Evolutionary conservation across 768 basidiomycete species (phyloP).

Genomic region (Russula brevipes): DNA sequence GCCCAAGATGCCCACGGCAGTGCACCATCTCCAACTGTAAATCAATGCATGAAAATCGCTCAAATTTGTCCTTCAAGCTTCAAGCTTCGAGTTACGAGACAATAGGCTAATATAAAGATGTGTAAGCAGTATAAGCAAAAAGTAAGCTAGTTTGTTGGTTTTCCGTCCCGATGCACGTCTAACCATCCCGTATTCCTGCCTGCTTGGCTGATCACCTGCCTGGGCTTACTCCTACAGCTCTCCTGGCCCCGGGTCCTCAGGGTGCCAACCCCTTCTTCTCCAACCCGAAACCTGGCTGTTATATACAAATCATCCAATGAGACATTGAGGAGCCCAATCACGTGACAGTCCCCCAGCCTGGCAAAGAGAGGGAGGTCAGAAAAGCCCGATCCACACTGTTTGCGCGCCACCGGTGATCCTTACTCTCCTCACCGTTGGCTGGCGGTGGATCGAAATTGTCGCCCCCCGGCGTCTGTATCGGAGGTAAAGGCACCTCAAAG

Average conservation of each 20-base stretch:
- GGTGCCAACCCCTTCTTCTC: background rate
- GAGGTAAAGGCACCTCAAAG: constrained; percentile 7
- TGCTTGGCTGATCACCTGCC: background rate
- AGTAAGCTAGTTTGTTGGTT: constrained; percentile 10
- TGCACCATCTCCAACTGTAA: too few species aligned
- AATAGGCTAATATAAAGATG: constrained; percentile 17
- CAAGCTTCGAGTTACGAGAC: background rate
- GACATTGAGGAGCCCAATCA: background rate
- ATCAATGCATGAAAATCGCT: too few species aligned
- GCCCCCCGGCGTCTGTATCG: background rate
- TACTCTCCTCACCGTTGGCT: constrained; percentile 3
- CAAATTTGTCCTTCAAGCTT: too few species aligned
- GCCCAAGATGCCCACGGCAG: background rate
- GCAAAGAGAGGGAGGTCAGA: constrained; percentile 2
- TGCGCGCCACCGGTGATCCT: background rate
- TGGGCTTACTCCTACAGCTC: background rate
- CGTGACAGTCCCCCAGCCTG: constrained; percentile 14
- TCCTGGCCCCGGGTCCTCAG: background rate
- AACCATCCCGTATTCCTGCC: background rate
- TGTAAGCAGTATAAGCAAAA: constrained; percentile 14
- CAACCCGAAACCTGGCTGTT: background rate
- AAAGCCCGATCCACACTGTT: constrained; percentile 6
- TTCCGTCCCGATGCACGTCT: constrained; percentile 2
- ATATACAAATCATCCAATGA: constrained; percentile 3
- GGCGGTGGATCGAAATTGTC: background rate